Evolutionary conservation across 2,329 filamentous ascomycete genomes (phyloP), one percentile per base, ranked within the genome.

Genomic region (Ophiostoma perfectum): DNA sequence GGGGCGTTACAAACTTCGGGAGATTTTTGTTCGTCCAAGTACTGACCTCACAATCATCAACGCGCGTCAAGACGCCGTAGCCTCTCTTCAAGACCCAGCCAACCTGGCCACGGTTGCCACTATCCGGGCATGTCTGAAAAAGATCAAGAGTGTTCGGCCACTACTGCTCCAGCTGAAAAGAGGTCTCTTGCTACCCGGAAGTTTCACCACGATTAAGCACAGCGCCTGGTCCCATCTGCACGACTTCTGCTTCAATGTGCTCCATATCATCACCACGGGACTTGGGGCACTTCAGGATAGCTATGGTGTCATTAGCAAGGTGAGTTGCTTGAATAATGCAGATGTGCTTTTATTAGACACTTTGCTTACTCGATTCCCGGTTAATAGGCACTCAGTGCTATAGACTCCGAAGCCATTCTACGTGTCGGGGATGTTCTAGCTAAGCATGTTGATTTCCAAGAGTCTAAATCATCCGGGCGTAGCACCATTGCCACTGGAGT

Each of bases 1-100:
- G 76, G 95, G 95, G 0, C 92, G 87, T 73, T 75, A 80, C 39
- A 83, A 85, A 60, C 82, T 99, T 5, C 88, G 91, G n/a, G 89
- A 91, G 73, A 84, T 90, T 66, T 95, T 99, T 72, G 80, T 97
- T 7, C 87, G 90, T 0, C 95, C 95, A 36, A 91, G 88, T 42
- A 81, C 88, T 39, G 84, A 95, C 70, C 75, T 91, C 0, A 77
- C 81, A 0, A 74, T 88, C 5, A 95, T 99, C 72, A 80, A 82
- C 3, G 85, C 90, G 75, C 87, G 94, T 39, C 88, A 96, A 68
- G 80, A 83, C 36, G 87, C 90, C 0, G 88, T 97, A 66, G 79
- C 82, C 4, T 80, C 87, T 0, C 84, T 98, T 41, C 77, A 91
- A 1, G 82, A 83, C 5, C 83, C 88, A 0, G 88, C 91, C 3